Base-by-base conservation (phyloP, 2,329 filamentous ascomycete species). In the Cytospora paraplurivora region DNA sequence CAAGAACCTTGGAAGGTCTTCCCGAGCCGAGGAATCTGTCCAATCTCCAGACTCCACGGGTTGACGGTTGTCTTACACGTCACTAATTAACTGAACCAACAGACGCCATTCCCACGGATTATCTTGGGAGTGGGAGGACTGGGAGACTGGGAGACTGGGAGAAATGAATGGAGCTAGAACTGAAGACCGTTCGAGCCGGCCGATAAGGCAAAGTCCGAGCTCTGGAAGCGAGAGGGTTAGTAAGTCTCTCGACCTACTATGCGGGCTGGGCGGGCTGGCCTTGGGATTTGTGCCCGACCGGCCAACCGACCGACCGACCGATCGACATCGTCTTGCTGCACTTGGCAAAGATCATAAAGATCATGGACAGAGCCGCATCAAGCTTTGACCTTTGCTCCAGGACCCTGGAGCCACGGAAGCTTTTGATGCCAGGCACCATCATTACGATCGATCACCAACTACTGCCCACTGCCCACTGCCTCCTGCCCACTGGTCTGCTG, bases 321-420 rank as follows among this genome's bases (percentile, higher is more conserved):
- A 61, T 61, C 59, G 59, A 38, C 51, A 10, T 33, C 38, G 21
- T 4, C n/a, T 61, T 55, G 38, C 38, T 55, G 41, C 59, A 49
- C 34, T 61, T 33, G 51, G 59, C 59, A 53, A 57, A 54, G 55
- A 62, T 59, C 59, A 65, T 62, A 53, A 57, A 54, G 55, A 62
- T 59, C 59, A 65, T 62, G 34, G 47, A 51, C 63, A 65, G 63
- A 65, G 63, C 63, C 63, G 61, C 63, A 65, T 63, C 27, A 55
- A 55, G 52, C 35, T 56, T 37, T 27, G 62, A 19, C n/a, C 38
- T 41, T 50, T 55, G 62, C 38, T 59, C 55, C 38, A 8, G 61
- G 49, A 63, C 49, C 55, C 53, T 59, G n/a, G 15, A 44, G 8
- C 38, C 38, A 6, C n/a, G 38, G n/a, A 44, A 44, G 41, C 41